These are phyloP conservation scores for Calocybe indica DNA, from an alignment of 768 basidiomycete genomes.

Conservation along the genomic window DNA sequence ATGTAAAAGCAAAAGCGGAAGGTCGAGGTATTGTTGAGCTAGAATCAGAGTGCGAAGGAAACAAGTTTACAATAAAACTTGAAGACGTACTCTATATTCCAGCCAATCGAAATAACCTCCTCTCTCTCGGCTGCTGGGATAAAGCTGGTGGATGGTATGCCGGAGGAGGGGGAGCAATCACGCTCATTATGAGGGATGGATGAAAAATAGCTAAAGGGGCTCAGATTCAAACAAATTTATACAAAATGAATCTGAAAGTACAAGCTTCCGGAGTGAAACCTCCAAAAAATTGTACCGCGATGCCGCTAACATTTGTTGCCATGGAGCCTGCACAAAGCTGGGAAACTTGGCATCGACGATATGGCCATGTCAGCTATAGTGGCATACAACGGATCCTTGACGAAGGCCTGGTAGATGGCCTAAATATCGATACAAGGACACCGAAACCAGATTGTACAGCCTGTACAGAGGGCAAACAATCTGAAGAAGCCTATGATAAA, in stretches of 20 bases:
- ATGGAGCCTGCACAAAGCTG: background rate
- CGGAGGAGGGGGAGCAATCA: background rate
- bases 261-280: background rate
- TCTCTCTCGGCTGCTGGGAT: conserved; percentile 6
- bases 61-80: background rate
- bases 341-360: conserved; percentile 1
- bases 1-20: background rate
- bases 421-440: background rate
- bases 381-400: background rate
- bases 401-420: conserved; percentile 1
- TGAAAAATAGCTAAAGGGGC: background rate
- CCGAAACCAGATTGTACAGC: conserved; percentile 4
- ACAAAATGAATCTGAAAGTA: background rate
- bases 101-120: conserved; percentile 1
- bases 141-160: conserved; percentile 3
- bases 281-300: background rate
- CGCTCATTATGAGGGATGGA: conserved; percentile 1
- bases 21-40: background rate
- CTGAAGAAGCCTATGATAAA: conserved; percentile 2
- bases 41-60: background rate
- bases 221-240: background rate
- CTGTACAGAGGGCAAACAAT: conserved; percentile 5
- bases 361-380: conserved; percentile 1
- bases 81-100: background rate
- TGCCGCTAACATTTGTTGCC: background rate